Evolutionary conservation across 805 yeast genomes (phyloP), one percentile per base, ranked within the genome.

Genomic region (Metschnikowia amazonensis): DNA sequence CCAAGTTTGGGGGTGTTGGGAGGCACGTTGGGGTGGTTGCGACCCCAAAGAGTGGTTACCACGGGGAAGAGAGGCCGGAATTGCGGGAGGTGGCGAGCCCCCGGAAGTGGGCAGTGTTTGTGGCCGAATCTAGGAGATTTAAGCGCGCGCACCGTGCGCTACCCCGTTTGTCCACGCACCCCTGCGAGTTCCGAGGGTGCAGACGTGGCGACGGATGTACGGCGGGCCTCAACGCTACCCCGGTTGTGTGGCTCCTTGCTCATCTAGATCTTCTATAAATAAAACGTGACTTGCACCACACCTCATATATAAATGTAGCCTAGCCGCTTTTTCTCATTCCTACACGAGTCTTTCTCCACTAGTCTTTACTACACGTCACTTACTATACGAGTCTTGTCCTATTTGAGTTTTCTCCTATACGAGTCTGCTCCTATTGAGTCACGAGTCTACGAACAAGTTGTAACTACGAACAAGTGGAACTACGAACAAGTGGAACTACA

Each of bases 231-330:
- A 39, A 39, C 42, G 21, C 24, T 40, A 30, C 43, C 36, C 43
- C 34, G 43, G 36, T 24, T 32, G 32, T 32, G 37, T 31, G 36
- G 43, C 31, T 11, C 32, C 40, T 43, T 35, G 25, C 48, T 46
- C 54, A 45, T 50, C 54, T 52, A 47, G 55, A 45, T 44, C 47
- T 46, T 42, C 53, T 50, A 50, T 42, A 38, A 43, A 39, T 49
- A 52, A 43, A 43, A 35, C 50, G 53, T 48, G 49, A 44, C 53
- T 41, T 37, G 46, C 53, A 37, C 46, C 36, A 18, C 42, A 25
- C 38, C 20, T 44, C 33, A 40, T 47, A 43, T 43, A 43, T 43
- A 45, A 44, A 14, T 31, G 16, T 28, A 20, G 37, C 13, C 21
- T 33, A 34, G 9, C 32, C 14, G 5, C 20, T 21, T 38, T 35